Evolutionary conservation across 371 early-diverging fungal genomes (phyloP), one percentile per base, ranked within the genome.

Genomic region (Rhizopus delemar): DNA sequence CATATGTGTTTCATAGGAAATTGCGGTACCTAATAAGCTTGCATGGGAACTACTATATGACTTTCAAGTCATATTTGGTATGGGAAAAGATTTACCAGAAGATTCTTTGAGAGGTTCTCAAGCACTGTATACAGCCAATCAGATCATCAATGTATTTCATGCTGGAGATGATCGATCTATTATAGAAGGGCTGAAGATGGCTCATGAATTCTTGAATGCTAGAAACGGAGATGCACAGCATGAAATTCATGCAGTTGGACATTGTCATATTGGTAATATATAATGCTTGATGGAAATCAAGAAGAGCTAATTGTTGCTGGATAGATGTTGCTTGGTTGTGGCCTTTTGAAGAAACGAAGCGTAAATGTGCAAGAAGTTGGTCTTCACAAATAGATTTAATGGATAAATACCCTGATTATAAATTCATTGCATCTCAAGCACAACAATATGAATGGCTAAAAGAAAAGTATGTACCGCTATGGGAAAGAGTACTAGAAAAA

Each of bases 371-470:
- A 2, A 81, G 97, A 13, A 88, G 89, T 68, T 97, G 93, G 92
- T 76, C 93, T 2, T 86, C 94, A 3, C 97, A 92, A 66, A 57
- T 90, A 33, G 71, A 79, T 43, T 64, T 91, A 12, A 89, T 95
- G 82, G 93, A 95, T 15, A 63, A 75, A 36, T 92, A 90, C 68
- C 93, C 94, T 0, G 92, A 91, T 32, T 95, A 86, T 73, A 85
- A 69, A 34, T 97, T 97, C 70, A 88, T 93, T 2, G 89, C 90
- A 28, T 94, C 95, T 8, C 95, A 95, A 68, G 95, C 96, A 13
- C 95, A 95, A 67, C 96, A 96, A 66, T 91, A 88, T 62, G 92
- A 93, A 65, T 97, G 96, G 96, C 79, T 93, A 8, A 82, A 87
- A 46, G 71, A 83, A 39, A 66, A 81, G 8, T 95, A 97, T 70